Conservation (phyloP, 2,329 filamentous ascomycete genomes). For the Cordyceps tenuipes region DNA sequence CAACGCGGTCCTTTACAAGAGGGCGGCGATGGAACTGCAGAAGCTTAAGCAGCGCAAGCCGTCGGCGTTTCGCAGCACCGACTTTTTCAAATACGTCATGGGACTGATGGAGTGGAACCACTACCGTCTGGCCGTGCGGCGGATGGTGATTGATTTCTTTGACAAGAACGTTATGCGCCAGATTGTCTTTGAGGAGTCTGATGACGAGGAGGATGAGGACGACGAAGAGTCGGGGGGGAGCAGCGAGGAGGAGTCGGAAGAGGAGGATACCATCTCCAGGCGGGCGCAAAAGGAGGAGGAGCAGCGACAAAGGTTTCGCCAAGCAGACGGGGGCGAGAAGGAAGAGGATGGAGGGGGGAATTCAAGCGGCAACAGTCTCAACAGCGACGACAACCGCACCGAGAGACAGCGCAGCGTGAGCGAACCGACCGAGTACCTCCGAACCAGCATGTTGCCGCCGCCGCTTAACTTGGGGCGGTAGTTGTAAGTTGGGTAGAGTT, state of each 20-base stretch:
- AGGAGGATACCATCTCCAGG: conserved; percentile 20
- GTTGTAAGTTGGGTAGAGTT: too few species aligned
- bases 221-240: conserved; percentile 45
- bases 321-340: conserved; percentile 29
- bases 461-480: conserved; percentile 26
- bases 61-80: conserved; percentile 64
- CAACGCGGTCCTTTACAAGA: conserved; percentile 87
- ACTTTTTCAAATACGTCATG: conserved; percentile 79
- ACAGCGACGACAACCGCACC: conserved; percentile 38
- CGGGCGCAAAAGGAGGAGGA: conserved; percentile 15
- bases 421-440: conserved; percentile 29
- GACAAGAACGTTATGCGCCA: conserved; percentile 80
- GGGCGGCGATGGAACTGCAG: conserved; percentile 71
- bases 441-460: conserved; percentile 24
- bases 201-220: conserved; percentile 45
- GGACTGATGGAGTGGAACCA: conserved; percentile 80
- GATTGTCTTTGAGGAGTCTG: conserved; percentile 65
- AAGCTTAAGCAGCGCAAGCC: conserved; percentile 70
- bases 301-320: not conserved
- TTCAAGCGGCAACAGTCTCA: conserved; percentile 29
- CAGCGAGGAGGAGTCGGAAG: conserved; percentile 34
- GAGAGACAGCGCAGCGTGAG: conserved; percentile 50
- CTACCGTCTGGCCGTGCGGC: conserved; percentile 76
- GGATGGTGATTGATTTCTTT: conserved; percentile 89
- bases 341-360: conserved; percentile 49